phyloP scores from a whole-genome alignment of 106 monocot species.

The Allium fistulosum region DNA sequence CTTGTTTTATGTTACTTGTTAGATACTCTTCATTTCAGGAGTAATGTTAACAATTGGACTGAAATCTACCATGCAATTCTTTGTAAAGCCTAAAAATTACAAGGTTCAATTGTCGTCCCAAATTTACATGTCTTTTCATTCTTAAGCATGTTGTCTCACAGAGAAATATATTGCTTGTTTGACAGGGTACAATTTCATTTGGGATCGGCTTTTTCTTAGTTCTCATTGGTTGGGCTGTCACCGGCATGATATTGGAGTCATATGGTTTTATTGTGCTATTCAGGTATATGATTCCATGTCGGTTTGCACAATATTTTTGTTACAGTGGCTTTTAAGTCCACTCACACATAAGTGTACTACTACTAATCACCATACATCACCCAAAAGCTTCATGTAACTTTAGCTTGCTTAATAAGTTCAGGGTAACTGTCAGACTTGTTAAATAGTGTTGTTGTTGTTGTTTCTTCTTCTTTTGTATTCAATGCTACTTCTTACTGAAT shows the following conservation, averaged over 20 bases:
- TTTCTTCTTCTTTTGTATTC: not conserved
- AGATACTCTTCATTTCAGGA: constrained; percentile 87
- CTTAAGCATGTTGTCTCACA: not conserved
- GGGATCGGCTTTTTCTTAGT: constrained; percentile 74
- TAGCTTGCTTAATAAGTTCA: not conserved
- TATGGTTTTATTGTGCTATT: constrained; percentile 83
- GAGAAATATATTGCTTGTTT: not conserved
- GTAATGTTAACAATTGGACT: constrained; percentile 81
- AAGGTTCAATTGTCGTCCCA: constrained; percentile 38
- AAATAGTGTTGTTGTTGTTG: not conserved
- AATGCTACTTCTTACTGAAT: not conserved
- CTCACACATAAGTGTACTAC: no score
- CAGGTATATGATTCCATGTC: constrained; percentile 32
- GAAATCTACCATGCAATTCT: constrained; percentile 89
- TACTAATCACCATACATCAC: no score
- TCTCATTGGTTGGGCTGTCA: constrained; percentile 70
- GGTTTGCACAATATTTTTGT: not conserved
- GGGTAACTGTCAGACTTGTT: not conserved
- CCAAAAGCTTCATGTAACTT: not conserved
- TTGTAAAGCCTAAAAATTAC: constrained; percentile 75
- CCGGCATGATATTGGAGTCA: constrained; percentile 81
- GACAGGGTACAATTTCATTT: constrained; percentile 83
- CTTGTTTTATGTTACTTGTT: constrained; percentile 1
- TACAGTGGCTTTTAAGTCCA: not conserved
- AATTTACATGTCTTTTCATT: not conserved